These are phyloP conservation scores for Suillus spraguei DNA, from an alignment of 768 basidiomycete genomes.

Conservation along the genomic window DNA sequence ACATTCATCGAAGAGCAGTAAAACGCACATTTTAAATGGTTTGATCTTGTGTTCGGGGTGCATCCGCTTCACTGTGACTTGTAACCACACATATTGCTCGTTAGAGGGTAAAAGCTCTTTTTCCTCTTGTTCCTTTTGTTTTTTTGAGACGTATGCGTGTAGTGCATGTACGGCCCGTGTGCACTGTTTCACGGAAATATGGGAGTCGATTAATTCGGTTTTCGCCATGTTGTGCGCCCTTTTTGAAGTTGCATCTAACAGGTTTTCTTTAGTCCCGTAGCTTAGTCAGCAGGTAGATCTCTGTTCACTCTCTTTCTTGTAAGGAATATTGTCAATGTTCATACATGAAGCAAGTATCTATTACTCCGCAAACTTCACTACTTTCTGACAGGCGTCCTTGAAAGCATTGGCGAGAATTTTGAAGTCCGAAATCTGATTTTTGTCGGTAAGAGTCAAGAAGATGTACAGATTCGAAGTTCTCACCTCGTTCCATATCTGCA, in stretches of 20 bases:
- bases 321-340: not conserved
- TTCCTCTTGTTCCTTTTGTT: conserved; percentile 65
- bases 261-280: not conserved
- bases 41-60: conserved; percentile 74
- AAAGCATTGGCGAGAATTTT: conserved; percentile 30
- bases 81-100: conserved; percentile 89
- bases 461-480: conserved; percentile 1
- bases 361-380: conserved; percentile 11
- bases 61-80: conserved; percentile 84
- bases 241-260: not conserved
- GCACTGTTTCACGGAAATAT: conserved; percentile 73
- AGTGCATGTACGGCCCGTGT: conserved; percentile 80
- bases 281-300: not conserved
- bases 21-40: conserved; percentile 79
- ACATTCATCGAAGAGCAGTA: not conserved
- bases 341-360: not conserved
- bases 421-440: conserved; percentile 33
- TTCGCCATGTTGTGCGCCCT: conserved; percentile 39
- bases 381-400: conserved; percentile 24
- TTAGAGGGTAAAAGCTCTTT: conserved; percentile 74
- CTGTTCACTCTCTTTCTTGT: not conserved
- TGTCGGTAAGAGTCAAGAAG: not conserved
- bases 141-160: conserved; percentile 66
- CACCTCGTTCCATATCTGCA: conserved; percentile 36
- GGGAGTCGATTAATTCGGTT: conserved; percentile 64